Evolutionary conservation across 768 basidiomycete genomes (phyloP).

Genomic region (Termitomyces titanicus): DNA sequence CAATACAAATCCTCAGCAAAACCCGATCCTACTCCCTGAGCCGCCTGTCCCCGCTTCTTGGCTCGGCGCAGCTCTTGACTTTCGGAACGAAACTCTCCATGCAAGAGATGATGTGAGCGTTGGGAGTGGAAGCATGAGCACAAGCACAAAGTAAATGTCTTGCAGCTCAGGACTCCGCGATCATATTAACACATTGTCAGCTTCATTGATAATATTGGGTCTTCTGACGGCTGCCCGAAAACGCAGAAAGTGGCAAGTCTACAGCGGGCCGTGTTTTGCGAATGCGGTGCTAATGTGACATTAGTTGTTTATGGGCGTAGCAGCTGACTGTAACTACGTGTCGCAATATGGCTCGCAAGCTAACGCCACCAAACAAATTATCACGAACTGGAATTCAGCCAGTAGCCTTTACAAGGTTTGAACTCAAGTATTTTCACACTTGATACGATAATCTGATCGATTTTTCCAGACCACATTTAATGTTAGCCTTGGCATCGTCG

Average conservation of each 20-base stretch:
- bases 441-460: neutral
- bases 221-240: conserved; percentile 66
- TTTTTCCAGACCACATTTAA: conserved; percentile 66
- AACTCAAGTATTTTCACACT: neutral
- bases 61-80: conserved; percentile 41
- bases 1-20: conserved; percentile 56
- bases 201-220: conserved; percentile 67
- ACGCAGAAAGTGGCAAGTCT: conserved; percentile 61
- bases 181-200: conserved; percentile 31
- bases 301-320: conserved; percentile 79
- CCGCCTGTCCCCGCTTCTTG: conserved; percentile 25
- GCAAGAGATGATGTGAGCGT: conserved; percentile 58
- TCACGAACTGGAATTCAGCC: conserved; percentile 80
- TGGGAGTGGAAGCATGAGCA: conserved; percentile 43
- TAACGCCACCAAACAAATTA: conserved; percentile 69
- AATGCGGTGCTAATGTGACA: conserved; percentile 1
- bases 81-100: conserved; percentile 30
- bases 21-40: conserved; percentile 41
- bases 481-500: conserved; percentile 78
- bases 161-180: neutral
- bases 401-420: conserved; percentile 65
- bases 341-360: conserved; percentile 55
- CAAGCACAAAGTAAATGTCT: conserved; percentile 47
- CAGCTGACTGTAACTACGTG: conserved; percentile 83
- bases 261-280: neutral